Base-by-base conservation (phyloP, 345 rosid genomes). In the Sonneratia alba region DNA sequence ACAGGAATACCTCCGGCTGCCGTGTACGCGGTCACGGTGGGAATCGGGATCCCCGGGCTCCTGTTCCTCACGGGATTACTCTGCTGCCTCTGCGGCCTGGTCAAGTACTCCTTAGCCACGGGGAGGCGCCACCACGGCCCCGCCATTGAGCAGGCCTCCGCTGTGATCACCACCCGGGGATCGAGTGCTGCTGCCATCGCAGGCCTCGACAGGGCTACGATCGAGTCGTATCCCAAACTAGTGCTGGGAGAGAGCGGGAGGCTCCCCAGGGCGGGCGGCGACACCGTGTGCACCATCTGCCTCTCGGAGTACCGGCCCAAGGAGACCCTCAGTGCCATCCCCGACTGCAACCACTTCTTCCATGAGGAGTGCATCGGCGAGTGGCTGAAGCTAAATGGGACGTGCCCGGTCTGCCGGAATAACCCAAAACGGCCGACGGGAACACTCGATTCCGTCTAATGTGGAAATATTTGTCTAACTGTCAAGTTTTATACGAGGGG, bases 191-290 rank as follows among this genome's bases (percentile, higher is more conserved):
- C 87, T 0, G 9, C 57, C 0, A 1, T 78, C 13, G 18, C 45
- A 24, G 92, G 96, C 3, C 74, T 91, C 0, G 90, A 89, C 38
- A 81, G 61, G 21, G 66, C 76, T 1, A 83, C 85, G 0, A 81
- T 91, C 24, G 88, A 89, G 16, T 89, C 92, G 0, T 89, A 82
- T 65, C 91, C 91, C 1, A 90, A 82, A 61, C 78, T 81, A 32
- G 81, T 80, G 1, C 74, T 83, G 0, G 81, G 85, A 0, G 81
- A 84, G 75, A 85, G 89, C 77, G 64, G 78, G 37, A 67, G 89
- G 2, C 72, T 83, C 76, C 84, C 89, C 0, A 81, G 81, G 36
- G 82, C 79, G 0, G 82, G 81, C 1, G 86, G 81, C 49, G 77
- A 21, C 10, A 9, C 45, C 73, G 75, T 74, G 8, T 83, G 89